Evolutionary conservation across 768 basidiomycete species (phyloP).

Genomic region (Collybiopsis luxurians): DNA sequence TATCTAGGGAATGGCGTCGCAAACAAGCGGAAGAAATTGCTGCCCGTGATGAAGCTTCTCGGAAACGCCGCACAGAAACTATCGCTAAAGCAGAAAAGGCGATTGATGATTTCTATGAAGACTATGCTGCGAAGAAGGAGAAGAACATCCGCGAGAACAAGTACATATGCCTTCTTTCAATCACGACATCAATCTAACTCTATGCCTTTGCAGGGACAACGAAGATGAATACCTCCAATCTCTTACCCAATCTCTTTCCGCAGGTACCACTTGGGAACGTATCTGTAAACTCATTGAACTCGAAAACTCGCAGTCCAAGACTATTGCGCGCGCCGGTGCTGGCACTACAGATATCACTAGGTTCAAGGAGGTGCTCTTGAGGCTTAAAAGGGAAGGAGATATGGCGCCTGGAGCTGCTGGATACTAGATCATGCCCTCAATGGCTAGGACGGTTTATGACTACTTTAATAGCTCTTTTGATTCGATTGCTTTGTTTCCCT

Average conservation of each 20-base stretch:
- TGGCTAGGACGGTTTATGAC: not conserved
- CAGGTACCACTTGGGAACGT: conserved; percentile 95
- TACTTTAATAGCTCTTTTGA: not conserved
- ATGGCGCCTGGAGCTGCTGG: conserved; percentile 91
- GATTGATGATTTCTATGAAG: conserved; percentile 89
- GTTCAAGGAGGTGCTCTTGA: conserved; percentile 90
- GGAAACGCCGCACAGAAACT: conserved; percentile 75
- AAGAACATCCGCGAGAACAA: conserved; percentile 93
- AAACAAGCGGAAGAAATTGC: conserved; percentile 83
- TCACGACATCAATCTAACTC: not conserved
- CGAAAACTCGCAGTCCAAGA: conserved; percentile 97
- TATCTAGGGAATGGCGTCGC: conserved; percentile 82
- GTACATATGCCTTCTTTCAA: conserved; percentile 40
- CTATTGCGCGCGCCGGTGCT: conserved; percentile 79
- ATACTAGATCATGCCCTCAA: conserved; percentile 49
- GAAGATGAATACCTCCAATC: conserved; percentile 77
- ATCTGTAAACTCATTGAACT: conserved; percentile 85
- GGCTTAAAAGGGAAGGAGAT: conserved; percentile 87
- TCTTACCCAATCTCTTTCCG: conserved; percentile 74
- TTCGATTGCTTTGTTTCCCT: not conserved
- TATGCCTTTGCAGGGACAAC: conserved; percentile 58
- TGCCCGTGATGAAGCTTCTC: conserved; percentile 78
- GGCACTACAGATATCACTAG: conserved; percentile 87
- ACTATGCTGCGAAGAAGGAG: conserved; percentile 87
- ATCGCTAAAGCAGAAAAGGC: conserved; percentile 80